phyloP scores from a whole-genome alignment of 2,329 filamentous ascomycete species.

The Pseudodiploospora longispora region DNA sequence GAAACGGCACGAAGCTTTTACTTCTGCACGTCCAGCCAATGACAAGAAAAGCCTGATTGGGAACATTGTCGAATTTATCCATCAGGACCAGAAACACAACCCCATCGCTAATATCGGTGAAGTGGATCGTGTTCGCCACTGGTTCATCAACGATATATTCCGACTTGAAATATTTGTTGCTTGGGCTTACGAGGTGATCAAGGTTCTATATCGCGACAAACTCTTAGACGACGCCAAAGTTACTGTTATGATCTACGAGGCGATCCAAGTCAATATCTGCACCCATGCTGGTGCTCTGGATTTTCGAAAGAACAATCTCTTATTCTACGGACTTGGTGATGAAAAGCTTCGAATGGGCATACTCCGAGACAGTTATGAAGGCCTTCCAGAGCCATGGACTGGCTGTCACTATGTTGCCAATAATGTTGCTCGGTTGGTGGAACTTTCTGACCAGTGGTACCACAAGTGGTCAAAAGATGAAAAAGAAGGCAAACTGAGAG shows the following conservation, averaged over 20 bases:
- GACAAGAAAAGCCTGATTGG: slow-evolving; percentile 63
- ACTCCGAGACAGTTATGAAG: slow-evolving; percentile 54
- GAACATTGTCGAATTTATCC: slow-evolving; percentile 67
- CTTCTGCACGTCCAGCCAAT: slow-evolving; percentile 48
- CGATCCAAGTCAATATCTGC: slow-evolving; percentile 56
- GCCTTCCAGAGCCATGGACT: slow-evolving; percentile 79
- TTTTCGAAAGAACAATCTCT: slow-evolving; percentile 64
- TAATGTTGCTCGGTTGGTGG: slow-evolving; percentile 51
- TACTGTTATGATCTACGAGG: slow-evolving; percentile 57
- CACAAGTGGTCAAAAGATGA: slow-evolving; percentile 39
- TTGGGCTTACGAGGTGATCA: slow-evolving; percentile 71
- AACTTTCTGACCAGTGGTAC: slow-evolving; percentile 50
- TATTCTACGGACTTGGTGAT: slow-evolving; percentile 62
- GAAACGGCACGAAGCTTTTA: slow-evolving; percentile 67
- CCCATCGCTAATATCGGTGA: slow-evolving; percentile 58
- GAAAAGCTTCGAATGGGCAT: slow-evolving; percentile 61
- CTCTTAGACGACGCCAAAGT: slow-evolving; percentile 46
- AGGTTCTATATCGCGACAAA: slow-evolving; percentile 58
- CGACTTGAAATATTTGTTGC: slow-evolving; percentile 67
- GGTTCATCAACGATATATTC: slow-evolving; percentile 72
- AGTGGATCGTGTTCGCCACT: slow-evolving; percentile 72
- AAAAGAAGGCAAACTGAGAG: slow-evolving; percentile 22
- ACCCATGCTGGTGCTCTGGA: slow-evolving; percentile 47
- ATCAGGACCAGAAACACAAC: slow-evolving; percentile 66
- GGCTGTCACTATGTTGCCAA: slow-evolving; percentile 57